Percentiles rank a stretch among this genome's conserved stretches.
These are phyloP conservation scores for Arabis hirsuta DNA, from an alignment of 345 rosid species.

Conservation along the genomic window DNA sequence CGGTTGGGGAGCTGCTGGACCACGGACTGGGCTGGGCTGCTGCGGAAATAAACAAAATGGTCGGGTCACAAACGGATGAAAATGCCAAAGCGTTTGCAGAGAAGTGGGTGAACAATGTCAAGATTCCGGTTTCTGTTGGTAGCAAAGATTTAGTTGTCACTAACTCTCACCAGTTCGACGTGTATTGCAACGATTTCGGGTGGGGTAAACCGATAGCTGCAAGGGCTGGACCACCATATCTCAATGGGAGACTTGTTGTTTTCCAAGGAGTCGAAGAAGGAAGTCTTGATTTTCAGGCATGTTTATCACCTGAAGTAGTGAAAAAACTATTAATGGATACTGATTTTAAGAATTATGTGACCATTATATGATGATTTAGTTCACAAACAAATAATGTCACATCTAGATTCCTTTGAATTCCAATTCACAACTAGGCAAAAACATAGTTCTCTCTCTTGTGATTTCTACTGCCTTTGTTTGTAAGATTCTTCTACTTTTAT, in stretches of 20 bases:
- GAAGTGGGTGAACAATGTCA: conserved; percentile 43
- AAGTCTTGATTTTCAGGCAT: conserved; percentile 49
- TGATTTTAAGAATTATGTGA: conserved; percentile 36
- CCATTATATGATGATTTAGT: conserved; percentile 24
- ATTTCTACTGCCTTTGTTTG: too few species aligned
- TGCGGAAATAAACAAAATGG: conserved; percentile 31
- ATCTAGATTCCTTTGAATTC: too few species aligned
- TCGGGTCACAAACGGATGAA: conserved; percentile 37
- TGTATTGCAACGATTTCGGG: conserved; percentile 50
- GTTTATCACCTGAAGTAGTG: conserved; percentile 30
- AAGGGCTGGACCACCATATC: conserved; percentile 44
- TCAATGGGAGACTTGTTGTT: conserved; percentile 46
- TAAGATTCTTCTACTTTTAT: too few species aligned
- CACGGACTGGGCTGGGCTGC: conserved; percentile 43
- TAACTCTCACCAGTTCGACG: conserved; percentile 46
- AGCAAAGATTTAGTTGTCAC: conserved; percentile 33
- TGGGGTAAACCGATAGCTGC: conserved; percentile 54
- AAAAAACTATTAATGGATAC: conserved; percentile 23
- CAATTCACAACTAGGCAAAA: too few species aligned
- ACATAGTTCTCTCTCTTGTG: too few species aligned
- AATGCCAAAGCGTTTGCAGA: conserved; percentile 18
- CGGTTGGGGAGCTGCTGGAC: conserved; percentile 39
- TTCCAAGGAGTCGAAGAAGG: conserved; percentile 48
- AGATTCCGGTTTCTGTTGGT: conserved; percentile 29
- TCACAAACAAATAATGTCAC: not conserved